Conservation (phyloP, 352 stramenopile species). For the Globisporangium paroecandrum region DNA sequence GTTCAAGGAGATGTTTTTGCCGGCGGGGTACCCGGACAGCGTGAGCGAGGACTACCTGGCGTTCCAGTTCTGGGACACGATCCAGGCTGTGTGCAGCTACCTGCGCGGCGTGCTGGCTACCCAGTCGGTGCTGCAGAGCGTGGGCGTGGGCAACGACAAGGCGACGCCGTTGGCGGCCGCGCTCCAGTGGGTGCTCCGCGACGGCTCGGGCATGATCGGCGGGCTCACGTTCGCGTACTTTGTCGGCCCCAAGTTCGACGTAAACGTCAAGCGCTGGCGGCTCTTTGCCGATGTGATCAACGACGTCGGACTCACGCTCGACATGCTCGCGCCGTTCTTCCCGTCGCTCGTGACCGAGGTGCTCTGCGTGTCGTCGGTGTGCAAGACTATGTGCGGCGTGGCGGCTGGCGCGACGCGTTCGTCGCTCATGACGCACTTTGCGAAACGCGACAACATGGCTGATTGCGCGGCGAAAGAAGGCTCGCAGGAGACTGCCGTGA, state of each 20-base stretch:
- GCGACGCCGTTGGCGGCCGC: constrained; percentile 67
- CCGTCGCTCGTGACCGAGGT: constrained; percentile 63
- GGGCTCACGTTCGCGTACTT: constrained; percentile 93
- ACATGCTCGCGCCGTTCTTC: constrained; percentile 77
- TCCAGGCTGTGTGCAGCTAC: constrained; percentile 95
- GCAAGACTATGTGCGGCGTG: constrained; percentile 95
- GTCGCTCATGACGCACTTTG: constrained; percentile 89
- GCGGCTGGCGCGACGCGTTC: constrained; percentile 92
- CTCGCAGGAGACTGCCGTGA: constrained; percentile 95
- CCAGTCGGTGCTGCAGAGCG: constrained; percentile 90
- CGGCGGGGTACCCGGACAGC: constrained; percentile 78
- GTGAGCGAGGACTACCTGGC: constrained; percentile 90
- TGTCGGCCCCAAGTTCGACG: constrained; percentile 88
- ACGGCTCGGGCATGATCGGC: constrained; percentile 85
- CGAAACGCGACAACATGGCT: constrained; percentile 81
- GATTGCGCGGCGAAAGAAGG: constrained; percentile 95
- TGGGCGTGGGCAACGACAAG: constrained; percentile 90
- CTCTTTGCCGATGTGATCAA: constrained; percentile 97
- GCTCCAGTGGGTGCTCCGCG: constrained; percentile 75
- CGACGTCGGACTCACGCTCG: constrained; percentile 92
- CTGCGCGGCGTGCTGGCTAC: constrained; percentile 91
- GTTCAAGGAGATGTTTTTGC: constrained; percentile 85
- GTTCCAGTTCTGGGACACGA: constrained; percentile 95
- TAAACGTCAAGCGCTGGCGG: constrained; percentile 95
- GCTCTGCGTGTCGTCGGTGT: constrained; percentile 86